Conservation (phyloP, 129 eudicot species). For the Chrysanthemum makinoi region DNA sequence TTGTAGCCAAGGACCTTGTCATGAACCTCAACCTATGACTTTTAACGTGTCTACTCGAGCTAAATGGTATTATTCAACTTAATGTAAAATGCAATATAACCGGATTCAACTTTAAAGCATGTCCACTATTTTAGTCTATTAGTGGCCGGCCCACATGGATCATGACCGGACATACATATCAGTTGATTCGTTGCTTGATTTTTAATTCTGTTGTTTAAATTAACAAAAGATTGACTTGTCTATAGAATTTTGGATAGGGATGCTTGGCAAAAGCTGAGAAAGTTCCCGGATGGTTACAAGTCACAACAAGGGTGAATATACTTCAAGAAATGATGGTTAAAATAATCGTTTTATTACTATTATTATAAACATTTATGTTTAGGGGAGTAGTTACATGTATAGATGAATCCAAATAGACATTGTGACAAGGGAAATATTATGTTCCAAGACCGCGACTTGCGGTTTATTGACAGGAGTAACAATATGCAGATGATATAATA, state of each 20-base stretch:
- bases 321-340: conserved; percentile 24
- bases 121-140: no score
- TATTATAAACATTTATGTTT: neutral
- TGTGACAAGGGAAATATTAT: neutral
- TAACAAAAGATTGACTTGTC: conserved; percentile 21
- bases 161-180: neutral
- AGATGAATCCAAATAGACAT: conserved; percentile 23
- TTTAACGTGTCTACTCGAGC: no score
- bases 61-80: no score
- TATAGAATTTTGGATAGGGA: conserved; percentile 18
- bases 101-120: no score
- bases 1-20: no score
- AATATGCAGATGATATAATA: neutral
- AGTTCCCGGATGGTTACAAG: conserved; percentile 70
- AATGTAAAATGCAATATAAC: no score
- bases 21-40: no score
- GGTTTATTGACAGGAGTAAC: neutral
- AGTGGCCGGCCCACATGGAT: no score
- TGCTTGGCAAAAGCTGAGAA: no score
- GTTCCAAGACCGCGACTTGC: neutral
- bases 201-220: neutral
- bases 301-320: conserved; percentile 24
- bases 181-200: neutral
- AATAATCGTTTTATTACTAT: neutral
- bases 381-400: conserved; percentile 25